Base-by-base conservation (phyloP, 176 grass and related monocot species). In the Hordeum vulgare region DNA sequence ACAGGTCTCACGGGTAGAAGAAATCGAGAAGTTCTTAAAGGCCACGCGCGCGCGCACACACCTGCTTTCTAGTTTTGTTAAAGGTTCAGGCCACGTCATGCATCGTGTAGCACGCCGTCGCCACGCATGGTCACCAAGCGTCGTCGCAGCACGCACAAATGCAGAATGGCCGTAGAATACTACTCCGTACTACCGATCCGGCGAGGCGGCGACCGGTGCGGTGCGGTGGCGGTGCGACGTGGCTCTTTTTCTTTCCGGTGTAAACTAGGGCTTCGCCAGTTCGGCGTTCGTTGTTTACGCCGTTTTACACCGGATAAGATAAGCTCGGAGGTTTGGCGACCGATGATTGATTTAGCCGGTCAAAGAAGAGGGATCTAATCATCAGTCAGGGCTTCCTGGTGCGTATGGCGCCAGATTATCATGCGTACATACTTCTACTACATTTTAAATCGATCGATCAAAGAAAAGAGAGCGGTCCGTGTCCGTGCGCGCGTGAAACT, bases 251-350 rank as follows among this genome's bases (percentile, higher is more conserved):
- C 18, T 51, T 14, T 17, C 15, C 3, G 24, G 25, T 66, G 21
- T 27, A 77, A 79, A 34, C 60, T 24, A 28, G 18, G n/a, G 66
- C 15, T 20, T 53, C 1, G 49, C 20, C 33, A 40, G 35, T 31
- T 14, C 81, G 34, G 57, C 66, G 74, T 33, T 53, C 25, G 1
- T 11, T 34, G 57, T 54, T 21, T 26, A 36, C 11, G 74, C 31
- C 74, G 74, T 65, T 72, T 76, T 83, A 66, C 67, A 88, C 60
- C 5, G n/a, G 87, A 85, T 75, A 85, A 27, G 87, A 85, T 75
- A 85, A 68, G 37, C 60, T 59, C 59, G 25, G 18, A 56, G 53
- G 21, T 56, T 54, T 8, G 51, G 6, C 51, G 51, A 54, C 18
- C 21, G 51, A 21, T 21, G 17, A 54, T 54, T 54, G 51, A 21